Percentiles rank a stretch among this genome's conserved stretches.
These are phyloP conservation scores for Mariannaea elegans DNA, from an alignment of 2,329 filamentous ascomycete genomes.

Conservation along the genomic window DNA sequence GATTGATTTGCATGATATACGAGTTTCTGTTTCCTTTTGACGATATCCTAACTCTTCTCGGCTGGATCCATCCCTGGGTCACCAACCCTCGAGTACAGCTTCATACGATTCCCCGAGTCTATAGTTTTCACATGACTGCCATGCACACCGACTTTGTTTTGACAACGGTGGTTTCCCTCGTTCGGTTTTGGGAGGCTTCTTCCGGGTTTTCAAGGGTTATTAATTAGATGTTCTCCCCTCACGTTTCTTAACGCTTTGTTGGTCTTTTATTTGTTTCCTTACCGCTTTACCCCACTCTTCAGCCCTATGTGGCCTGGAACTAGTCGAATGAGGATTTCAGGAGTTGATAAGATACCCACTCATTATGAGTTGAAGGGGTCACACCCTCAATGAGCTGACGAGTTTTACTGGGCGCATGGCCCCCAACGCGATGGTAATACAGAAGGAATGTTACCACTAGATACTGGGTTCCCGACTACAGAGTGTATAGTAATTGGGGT, in stretches of 20 bases:
- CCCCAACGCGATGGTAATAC: conserved; percentile 8
- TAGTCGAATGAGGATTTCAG: conserved; percentile 23
- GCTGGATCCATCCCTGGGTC: conserved; percentile 9
- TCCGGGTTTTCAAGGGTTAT: conserved; percentile 8
- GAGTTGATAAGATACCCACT: conserved; percentile 40
- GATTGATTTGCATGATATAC: conserved; percentile 36
- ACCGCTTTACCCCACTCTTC: conserved; percentile 7
- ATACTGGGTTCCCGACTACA: conserved; percentile 5
- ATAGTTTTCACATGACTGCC: conserved; percentile 9
- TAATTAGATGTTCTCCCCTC: conserved; percentile 25
- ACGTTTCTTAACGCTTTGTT: not conserved
- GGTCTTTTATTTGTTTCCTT: conserved; percentile 21
- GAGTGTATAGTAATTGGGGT: conserved; percentile 7
- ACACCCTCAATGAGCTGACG: conserved; percentile 7
- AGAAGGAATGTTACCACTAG: conserved; percentile 3
- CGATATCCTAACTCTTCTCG: conserved; percentile 30
- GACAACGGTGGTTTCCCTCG: conserved; percentile 12
- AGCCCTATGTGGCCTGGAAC: conserved; percentile 12
- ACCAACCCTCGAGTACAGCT: conserved; percentile 20
- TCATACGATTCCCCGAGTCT: conserved; percentile 24
- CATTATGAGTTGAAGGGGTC: conserved; percentile 31
- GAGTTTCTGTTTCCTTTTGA: conserved; percentile 26
- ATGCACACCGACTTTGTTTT: conserved; percentile 13
- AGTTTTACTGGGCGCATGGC: conserved; percentile 2
- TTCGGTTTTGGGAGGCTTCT: not conserved